Base-by-base conservation (phyloP, 2,329 filamentous ascomycete genomes). In the Aspergillus aculeatinus region DNA sequence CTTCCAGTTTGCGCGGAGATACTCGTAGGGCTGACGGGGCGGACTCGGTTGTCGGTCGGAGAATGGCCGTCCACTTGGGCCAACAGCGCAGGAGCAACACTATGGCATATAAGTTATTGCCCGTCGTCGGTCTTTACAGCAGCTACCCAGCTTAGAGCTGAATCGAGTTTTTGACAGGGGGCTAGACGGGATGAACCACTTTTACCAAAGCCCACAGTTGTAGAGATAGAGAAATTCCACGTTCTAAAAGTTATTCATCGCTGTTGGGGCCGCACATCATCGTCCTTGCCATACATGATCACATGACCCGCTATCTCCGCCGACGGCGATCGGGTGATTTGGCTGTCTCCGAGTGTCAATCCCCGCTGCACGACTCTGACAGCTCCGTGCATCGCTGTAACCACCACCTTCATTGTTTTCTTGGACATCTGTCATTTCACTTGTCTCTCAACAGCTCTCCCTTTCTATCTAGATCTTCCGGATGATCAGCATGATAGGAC, bases 61-160 rank as follows among this genome's bases (percentile, higher is more conserved):
- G 57, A 72, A 73, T 68, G 64, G 68, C 29, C 27, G 52, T 51
- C 61, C 33, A 55, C 35, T 60, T 58, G 61, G 69, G 67, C 66
- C 64, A 70, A 60, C 51, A 31, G 25, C 51, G 70, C 71, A 73
- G 10, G 2, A 29, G 27, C 27, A 29, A 2, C 7, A 9, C 27
- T 9, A 10, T 2, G 5, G 27, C 27, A 29, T 10, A 9, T 29
- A n/a, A n/a, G n/a, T n/a, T n/a, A 29, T 29, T 29, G 27, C 27
- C 3, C 3, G 35, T 58, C 62, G 9, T 63, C 56, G 59, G 59
- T 44, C 39, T 51, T 48, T 48, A 27, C 7, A 29, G 27, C 27
- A 29, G 27, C 27, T 29, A 29, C 27, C 27, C 27, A 29, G 27
- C 27, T 9, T 2, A 29, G 27, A 10, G 5, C 27, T 10, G 2